Conservation (phyloP, 164 flowering plant genomes). For the Kalanchoe fedtschenkoi region DNA sequence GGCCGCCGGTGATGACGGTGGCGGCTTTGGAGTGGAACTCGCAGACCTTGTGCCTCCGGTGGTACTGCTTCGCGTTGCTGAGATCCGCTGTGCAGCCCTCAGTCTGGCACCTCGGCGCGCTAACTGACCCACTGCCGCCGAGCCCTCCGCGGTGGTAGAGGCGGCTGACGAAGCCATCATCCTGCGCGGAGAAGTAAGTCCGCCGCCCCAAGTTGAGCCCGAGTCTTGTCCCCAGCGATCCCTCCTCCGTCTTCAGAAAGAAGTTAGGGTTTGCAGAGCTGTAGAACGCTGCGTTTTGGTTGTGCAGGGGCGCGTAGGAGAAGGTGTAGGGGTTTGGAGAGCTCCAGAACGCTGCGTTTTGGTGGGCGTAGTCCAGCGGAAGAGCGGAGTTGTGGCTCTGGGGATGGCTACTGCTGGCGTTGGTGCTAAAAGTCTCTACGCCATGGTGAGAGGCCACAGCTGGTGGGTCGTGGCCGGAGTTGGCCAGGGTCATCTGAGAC, state of each 20-base stretch:
- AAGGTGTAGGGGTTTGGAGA: not conserved
- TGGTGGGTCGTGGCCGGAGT: not conserved
- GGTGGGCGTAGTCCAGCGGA: not conserved
- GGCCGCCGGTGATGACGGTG: slow-evolving; percentile 61
- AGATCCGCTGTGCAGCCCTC: slow-evolving; percentile 84
- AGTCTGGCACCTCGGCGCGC: slow-evolving; percentile 68
- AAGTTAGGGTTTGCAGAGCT: too few species aligned
- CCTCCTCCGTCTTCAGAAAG: slow-evolving; percentile 41
- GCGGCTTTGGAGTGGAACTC: slow-evolving; percentile 93
- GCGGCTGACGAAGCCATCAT: slow-evolving; percentile 62
- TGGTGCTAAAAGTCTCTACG: not conserved
- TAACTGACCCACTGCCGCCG: slow-evolving; percentile 23
- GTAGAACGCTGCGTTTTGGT: not conserved
- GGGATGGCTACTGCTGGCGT: not conserved
- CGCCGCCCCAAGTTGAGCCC: slow-evolving; percentile 76
- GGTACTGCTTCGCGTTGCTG: slow-evolving; percentile 74
- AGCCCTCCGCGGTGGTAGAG: slow-evolving; percentile 50
- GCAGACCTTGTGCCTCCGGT: slow-evolving; percentile 91
- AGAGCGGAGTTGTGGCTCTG: not conserved
- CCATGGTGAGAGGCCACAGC: not conserved
- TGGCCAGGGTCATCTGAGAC: not conserved
- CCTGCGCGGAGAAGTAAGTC: slow-evolving; percentile 64
- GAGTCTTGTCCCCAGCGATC: slow-evolving; percentile 27
- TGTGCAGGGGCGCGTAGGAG: not conserved
- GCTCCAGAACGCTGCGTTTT: not conserved